These are phyloP conservation scores for Wickerhamiella shivajii DNA, from an alignment of 805 yeast genomes.

Conservation along the genomic window DNA sequence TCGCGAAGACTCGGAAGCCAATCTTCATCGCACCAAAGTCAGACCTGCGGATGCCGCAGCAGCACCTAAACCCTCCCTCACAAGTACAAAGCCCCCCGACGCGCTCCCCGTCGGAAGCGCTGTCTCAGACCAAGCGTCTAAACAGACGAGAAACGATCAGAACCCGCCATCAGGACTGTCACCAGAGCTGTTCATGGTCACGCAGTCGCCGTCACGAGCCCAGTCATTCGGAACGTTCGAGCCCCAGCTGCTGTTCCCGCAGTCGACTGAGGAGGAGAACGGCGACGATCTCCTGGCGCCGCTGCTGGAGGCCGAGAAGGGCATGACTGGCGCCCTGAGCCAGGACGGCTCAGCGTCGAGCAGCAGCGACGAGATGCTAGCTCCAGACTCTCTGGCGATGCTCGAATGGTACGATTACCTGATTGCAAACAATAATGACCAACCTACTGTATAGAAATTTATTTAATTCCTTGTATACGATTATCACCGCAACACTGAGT, in stretches of 20 bases:
- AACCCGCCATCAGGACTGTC: slow-evolving; percentile 9
- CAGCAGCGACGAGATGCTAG: slow-evolving; percentile 11
- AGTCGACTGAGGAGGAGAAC: slow-evolving; percentile 11
- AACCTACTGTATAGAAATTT: too few species aligned
- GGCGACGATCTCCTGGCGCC: slow-evolving; percentile 9
- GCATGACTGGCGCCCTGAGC: slow-evolving; percentile 1
- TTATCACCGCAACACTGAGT: too few species aligned
- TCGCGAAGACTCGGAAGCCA: not conserved
- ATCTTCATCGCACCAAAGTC: not conserved
- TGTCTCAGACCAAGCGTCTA: not conserved
- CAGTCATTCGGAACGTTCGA: slow-evolving; percentile 34
- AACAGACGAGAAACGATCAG: not conserved
- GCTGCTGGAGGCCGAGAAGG: slow-evolving; percentile 9
- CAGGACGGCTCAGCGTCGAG: slow-evolving; percentile 1
- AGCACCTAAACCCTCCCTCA: not conserved
- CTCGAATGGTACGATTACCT: slow-evolving; percentile 29
- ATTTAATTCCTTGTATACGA: too few species aligned
- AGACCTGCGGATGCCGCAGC: not conserved
- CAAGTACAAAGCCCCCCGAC: not conserved
- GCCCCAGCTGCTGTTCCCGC: slow-evolving; percentile 43
- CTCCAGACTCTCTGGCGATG: slow-evolving; percentile 24
- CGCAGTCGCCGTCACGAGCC: slow-evolving; percentile 14
- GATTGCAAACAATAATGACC: slow-evolving; percentile 18
- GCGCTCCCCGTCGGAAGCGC: not conserved
- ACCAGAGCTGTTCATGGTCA: slow-evolving; percentile 23